These are phyloP conservation scores for Dendrothele bispora DNA, from an alignment of 768 basidiomycete genomes.

Conservation along the genomic window DNA sequence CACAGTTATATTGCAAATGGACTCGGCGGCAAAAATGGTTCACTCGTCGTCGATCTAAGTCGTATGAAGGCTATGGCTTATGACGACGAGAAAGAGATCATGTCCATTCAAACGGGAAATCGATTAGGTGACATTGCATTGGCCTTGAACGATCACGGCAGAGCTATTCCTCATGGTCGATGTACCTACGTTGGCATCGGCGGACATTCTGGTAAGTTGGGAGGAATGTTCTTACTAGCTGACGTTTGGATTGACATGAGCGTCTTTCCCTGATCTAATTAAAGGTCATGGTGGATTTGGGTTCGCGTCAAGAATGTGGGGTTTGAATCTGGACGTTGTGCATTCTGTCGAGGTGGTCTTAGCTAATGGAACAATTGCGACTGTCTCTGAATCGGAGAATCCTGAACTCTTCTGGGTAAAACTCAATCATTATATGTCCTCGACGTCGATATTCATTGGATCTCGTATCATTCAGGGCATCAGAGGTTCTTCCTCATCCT, in stretches of 20 bases:
- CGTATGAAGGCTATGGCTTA: constrained; percentile 34
- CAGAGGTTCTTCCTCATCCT: constrained; percentile 13
- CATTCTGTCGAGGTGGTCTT: constrained; percentile 23
- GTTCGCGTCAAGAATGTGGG: constrained; percentile 28
- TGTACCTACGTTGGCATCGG: constrained; percentile 48
- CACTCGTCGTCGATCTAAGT: constrained; percentile 41
- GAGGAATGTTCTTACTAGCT: too few species aligned
- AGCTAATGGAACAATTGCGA: constrained; percentile 24
- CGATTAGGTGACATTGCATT: constrained; percentile 38
- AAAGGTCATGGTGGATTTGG: constrained; percentile 25
- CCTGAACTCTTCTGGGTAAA: constrained; percentile 29
- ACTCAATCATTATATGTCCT: not conserved
- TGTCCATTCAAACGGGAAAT: constrained; percentile 37
- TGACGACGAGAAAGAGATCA: constrained; percentile 25
- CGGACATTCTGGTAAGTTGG: constrained; percentile 39
- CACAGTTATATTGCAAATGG: constrained; percentile 48
- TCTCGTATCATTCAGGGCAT: constrained; percentile 1
- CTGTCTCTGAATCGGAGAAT: constrained; percentile 16
- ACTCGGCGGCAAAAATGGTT: constrained; percentile 39
- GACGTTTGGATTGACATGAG: too few species aligned
- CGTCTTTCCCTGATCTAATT: too few species aligned
- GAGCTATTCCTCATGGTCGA: constrained; percentile 41
- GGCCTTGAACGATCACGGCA: constrained; percentile 31
- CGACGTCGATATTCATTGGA: not conserved
- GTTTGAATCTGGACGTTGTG: constrained; percentile 26